Conservation (phyloP, 768 basidiomycete genomes). For the Boletus coccyginus region DNA sequence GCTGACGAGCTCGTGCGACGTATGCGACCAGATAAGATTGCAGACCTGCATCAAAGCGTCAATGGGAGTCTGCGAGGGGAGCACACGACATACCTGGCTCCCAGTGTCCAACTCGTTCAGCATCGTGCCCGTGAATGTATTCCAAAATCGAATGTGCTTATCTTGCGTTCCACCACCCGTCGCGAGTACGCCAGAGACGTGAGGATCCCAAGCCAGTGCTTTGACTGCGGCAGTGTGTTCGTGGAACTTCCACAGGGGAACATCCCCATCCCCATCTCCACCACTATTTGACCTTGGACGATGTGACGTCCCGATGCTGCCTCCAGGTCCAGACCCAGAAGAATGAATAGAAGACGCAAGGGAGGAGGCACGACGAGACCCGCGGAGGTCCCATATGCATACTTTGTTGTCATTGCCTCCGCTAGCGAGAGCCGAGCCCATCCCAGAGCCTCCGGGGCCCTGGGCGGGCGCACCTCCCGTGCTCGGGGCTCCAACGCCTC, state of each 20-base stretch:
- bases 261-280: slow-evolving; percentile 40
- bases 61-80: background rate
- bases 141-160: slow-evolving; percentile 98
- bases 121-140: slow-evolving; percentile 82
- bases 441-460: slow-evolving; percentile 31
- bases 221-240: slow-evolving; percentile 98
- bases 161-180: slow-evolving; percentile 99
- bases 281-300: slow-evolving; percentile 26
- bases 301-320: slow-evolving; percentile 22
- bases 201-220: slow-evolving; percentile 97
- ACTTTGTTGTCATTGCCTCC: slow-evolving; percentile 99
- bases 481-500: slow-evolving; percentile 18
- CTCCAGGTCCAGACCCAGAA: slow-evolving; percentile 30
- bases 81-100: slow-evolving; percentile 63
- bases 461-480: slow-evolving; percentile 25
- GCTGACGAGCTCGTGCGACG: slow-evolving; percentile 95
- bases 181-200: slow-evolving; percentile 85
- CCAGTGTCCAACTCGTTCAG: slow-evolving; percentile 91
- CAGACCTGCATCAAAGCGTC: slow-evolving; percentile 64
- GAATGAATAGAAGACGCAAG: slow-evolving; percentile 24
- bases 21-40: slow-evolving; percentile 95
- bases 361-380: slow-evolving; percentile 42
- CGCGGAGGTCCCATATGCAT: slow-evolving; percentile 92
- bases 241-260: slow-evolving; percentile 90
- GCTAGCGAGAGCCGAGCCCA: slow-evolving; percentile 69